A percentile compares a stretch with the other conserved stretches of the same genome.
phyloP scores from a whole-genome alignment of 495 filamentous ascomycete species.

The Amphirosellinia nigrospora region DNA sequence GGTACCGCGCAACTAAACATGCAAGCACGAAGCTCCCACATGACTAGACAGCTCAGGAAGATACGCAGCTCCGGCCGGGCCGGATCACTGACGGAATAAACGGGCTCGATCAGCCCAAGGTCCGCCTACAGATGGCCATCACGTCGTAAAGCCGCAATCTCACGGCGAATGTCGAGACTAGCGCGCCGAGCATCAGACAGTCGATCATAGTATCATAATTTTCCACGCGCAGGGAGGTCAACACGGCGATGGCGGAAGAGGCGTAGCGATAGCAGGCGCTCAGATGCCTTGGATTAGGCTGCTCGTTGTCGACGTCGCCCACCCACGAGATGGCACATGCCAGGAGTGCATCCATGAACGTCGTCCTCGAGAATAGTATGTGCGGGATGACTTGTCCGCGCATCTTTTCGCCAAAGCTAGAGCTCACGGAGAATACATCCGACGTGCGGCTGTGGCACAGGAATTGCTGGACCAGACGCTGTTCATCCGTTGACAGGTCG shows the following conservation, averaged over 20 bases:
- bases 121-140: slow-evolving; percentile 29
- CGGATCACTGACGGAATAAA: slow-evolving; percentile 21
- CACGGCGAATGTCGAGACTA: slow-evolving; percentile 30
- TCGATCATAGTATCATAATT: slow-evolving; percentile 27
- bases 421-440: slow-evolving; percentile 29
- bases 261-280: slow-evolving; percentile 28
- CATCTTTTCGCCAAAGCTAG: slow-evolving; percentile 33
- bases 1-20: slow-evolving; percentile 32
- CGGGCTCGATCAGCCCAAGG: slow-evolving; percentile 28
- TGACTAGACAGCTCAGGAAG: slow-evolving; percentile 29
- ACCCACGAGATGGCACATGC: slow-evolving; percentile 32
- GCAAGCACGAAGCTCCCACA: slow-evolving; percentile 23
- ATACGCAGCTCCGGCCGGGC: slow-evolving; percentile 28
- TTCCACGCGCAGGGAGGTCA: slow-evolving; percentile 30
- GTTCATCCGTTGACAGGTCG: slow-evolving; percentile 4
- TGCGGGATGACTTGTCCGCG: slow-evolving; percentile 26
- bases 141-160: slow-evolving; percentile 31
- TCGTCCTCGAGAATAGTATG: slow-evolving; percentile 27
- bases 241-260: slow-evolving; percentile 29
- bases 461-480: slow-evolving; percentile 29
- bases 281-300: slow-evolving; percentile 12
- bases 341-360: slow-evolving; percentile 33
- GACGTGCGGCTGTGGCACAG: slow-evolving; percentile 23
- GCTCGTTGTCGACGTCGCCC: slow-evolving; percentile 16
- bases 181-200: slow-evolving; percentile 32